phyloP scores from a whole-genome alignment of 164 flowering plant genomes.

The Cinnamomum micranthum region DNA sequence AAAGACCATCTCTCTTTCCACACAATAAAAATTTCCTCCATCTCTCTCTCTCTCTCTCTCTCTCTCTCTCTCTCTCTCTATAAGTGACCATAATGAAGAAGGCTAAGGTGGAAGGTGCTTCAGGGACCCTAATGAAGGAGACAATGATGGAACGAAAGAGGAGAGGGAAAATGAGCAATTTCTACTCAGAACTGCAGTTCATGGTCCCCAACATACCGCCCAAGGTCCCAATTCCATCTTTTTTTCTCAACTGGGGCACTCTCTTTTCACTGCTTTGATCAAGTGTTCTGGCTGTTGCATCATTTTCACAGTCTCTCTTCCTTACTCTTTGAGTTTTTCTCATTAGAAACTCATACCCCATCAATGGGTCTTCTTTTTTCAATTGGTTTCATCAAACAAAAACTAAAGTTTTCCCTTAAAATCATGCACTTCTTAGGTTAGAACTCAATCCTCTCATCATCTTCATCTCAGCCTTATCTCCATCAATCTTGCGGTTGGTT shows the following conservation, averaged over 20 bases:
- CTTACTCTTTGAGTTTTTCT: background rate
- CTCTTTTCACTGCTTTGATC: background rate
- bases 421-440: background rate
- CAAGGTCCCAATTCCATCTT: background rate
- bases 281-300: background rate
- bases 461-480: background rate
- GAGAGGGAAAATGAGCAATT: background rate
- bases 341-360: background rate
- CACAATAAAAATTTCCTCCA: no score
- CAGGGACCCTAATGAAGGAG: background rate
- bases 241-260: background rate
- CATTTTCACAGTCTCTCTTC: background rate
- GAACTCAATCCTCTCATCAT: background rate
- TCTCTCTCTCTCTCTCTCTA: no score
- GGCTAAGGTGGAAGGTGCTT: background rate
- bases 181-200: background rate
- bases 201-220: background rate
- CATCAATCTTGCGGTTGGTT: background rate
- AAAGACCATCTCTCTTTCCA: background rate
- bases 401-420: background rate
- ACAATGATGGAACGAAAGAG: background rate
- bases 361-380: background rate
- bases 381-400: no score
- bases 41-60: no score
- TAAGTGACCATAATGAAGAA: background rate